Evolutionary conservation across 768 basidiomycete genomes (phyloP).

Genomic region (Boletus tomentosulus): DNA sequence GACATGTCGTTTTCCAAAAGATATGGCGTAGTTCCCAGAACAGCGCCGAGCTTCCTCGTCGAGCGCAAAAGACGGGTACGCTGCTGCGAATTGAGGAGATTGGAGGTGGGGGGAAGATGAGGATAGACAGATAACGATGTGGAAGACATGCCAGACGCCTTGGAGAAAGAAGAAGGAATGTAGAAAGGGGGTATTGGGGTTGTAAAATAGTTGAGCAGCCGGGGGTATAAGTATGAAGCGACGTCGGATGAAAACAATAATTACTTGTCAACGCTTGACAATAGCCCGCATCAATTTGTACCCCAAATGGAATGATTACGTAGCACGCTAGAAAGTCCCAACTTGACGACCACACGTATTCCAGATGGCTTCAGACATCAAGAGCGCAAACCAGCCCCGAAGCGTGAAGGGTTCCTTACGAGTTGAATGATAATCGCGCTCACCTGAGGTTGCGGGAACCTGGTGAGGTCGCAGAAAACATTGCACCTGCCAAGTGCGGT

Average conservation of each 20-base stretch:
- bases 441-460: no score
- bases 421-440: no score
- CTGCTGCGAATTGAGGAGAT: slow-evolving; percentile 28
- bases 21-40: slow-evolving; percentile 36
- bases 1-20: slow-evolving; percentile 28
- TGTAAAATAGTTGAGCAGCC: slow-evolving; percentile 6
- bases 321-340: not conserved
- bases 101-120: slow-evolving; percentile 34
- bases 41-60: slow-evolving; percentile 33
- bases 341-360: not conserved
- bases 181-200: not conserved
- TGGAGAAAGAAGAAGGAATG: not conserved
- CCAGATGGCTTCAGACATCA: no score
- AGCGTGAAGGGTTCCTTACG: no score
- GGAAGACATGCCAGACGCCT: slow-evolving; percentile 22
- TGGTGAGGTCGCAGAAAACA: no score
- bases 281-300: slow-evolving; percentile 8
- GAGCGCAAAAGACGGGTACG: slow-evolving; percentile 36
- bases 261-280: not conserved
- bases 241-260: not conserved
- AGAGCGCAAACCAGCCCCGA: no score
- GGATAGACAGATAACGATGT: slow-evolving; percentile 14
- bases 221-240: not conserved
- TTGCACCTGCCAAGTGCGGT: no score
- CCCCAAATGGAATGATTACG: slow-evolving; percentile 11